Percentiles rank a stretch among this genome's conserved stretches.
Conservation (phyloP, 1,284 basidiomycete genomes). For the Cryptococcus wingfieldii region DNA sequence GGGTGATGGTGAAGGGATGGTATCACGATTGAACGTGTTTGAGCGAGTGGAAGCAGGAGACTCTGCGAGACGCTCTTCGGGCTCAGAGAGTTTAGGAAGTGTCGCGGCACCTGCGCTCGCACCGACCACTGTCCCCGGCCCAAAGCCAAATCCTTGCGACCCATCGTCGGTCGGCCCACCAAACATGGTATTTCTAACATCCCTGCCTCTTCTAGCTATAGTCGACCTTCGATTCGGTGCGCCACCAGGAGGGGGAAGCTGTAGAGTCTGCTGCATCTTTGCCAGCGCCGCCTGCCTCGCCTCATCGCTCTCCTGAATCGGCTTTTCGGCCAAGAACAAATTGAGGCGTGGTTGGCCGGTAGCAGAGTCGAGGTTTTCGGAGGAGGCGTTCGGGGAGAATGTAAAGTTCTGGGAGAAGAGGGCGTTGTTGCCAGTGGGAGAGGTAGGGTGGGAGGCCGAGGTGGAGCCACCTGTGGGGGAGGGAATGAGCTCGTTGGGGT, state of each 20-base stretch:
- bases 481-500: slow-evolving; percentile 32
- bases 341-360: slow-evolving; percentile 26
- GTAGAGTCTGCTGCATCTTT: slow-evolving; percentile 52
- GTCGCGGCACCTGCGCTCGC: too few species aligned
- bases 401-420: slow-evolving; percentile 18
- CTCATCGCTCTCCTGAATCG: slow-evolving; percentile 50
- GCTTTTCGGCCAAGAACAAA: slow-evolving; percentile 47
- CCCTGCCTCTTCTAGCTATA: slow-evolving; percentile 50
- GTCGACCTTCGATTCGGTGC: slow-evolving; percentile 45
- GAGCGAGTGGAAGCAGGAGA: slow-evolving; percentile 6
- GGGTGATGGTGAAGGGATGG: slow-evolving; percentile 1
- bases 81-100: slow-evolving; percentile 14
- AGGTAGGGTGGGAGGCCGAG: slow-evolving; percentile 4
- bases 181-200: slow-evolving; percentile 52
- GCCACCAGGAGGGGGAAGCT: slow-evolving; percentile 23
- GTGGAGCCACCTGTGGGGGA: slow-evolving; percentile 7
- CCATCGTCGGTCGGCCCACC: slow-evolving; percentile 13
- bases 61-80: slow-evolving; percentile 10
- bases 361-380: slow-evolving; percentile 20
- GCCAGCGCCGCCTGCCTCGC: slow-evolving; percentile 52
- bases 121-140: too few species aligned
- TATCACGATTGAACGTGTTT: background rate
- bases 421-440: slow-evolving; percentile 1
- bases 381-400: slow-evolving; percentile 20
- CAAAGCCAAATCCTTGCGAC: background rate